Evolutionary conservation across 371 early-diverging fungal genomes (phyloP), one percentile per base, ranked within the genome.

Genomic region (Mucor lusitanicus): DNA sequence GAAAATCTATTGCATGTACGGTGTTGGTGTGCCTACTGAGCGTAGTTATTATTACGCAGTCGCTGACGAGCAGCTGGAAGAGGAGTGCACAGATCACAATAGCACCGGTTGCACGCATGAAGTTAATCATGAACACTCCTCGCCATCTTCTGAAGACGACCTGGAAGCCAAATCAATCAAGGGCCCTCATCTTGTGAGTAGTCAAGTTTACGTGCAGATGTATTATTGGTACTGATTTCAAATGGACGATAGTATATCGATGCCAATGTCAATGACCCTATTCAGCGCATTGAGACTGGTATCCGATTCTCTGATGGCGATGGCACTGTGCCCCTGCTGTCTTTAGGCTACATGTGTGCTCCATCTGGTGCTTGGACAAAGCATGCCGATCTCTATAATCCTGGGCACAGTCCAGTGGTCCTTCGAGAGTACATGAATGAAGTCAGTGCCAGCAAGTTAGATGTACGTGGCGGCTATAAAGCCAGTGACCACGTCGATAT

Each of bases 401-500:
- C 97, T n/a, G 82, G 85, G 19, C 84, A 86, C 21, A 85, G 92
- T 59, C 81, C 85, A 17, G 84, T 96, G 6, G 85, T 94, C 5
- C 87, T 93, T 11, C 85, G 90, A 50, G 98, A 98, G 77, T 94
- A 92, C 74, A 63, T 69, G 33, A 88, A 95, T 68, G 83, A 83
- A 56, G 82, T 84, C 54, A 76, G 80, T 61, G 78, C 86, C 11
- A 87, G 85, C 53, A 82, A 81, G 23, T 64, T 85, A 8, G 89
- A 90, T 68, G 81, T 94, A 15, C 87, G 98, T 6, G 96, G 97
- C 54, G 96, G 96, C 8, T 84, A 85, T 15, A 85, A 87, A 37
- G 92, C 95, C 13, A 87, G 92, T 5, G 95, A 96, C 67, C 98
- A 98, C 77, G 89, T 96, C 23, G 94, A 96, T 76, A 95, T 96